Base-by-base conservation (phyloP, 23 red algal genomes). In the Pyropia haitanensis region DNA sequence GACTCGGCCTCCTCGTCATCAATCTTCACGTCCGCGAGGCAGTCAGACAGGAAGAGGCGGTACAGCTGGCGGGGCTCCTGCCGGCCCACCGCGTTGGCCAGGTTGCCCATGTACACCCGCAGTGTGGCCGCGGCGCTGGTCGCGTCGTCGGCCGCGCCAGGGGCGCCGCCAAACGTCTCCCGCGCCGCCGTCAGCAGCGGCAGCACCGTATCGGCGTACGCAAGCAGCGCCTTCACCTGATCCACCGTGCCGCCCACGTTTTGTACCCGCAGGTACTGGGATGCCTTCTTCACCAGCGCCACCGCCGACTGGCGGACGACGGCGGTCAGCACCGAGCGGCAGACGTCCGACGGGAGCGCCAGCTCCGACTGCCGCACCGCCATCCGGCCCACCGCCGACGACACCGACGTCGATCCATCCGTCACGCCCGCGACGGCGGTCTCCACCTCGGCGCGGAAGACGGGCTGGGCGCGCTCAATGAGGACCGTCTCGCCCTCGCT, bases 41-140 rank as follows among this genome's bases (percentile, higher is more conserved):
- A 88, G 32, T 86, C 81, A n/a, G 80, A 81, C 22, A 96, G 56
- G 27, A 77, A 88, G 32, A 96, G 75, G 9, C 91, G 91, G 69
- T 96, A 96, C 69, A 96, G 73, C 26, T 86, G 80, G 9, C 34
- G 49, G 48, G 76, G 83, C 70, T 96, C 91, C 19, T 68, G 78
- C 14, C 49, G 65, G 12, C 73, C 71, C 49, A 89, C 15, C 60
- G 50, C 67, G 10, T 56, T 61, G 13, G 68, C 31, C 3, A 83
- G 68, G 25, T 61, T 22, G 22, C 79, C 56, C 61, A 88, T 25
- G 63, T 68, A 79, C 31, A 68, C 29, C 65, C 69, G 56, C 18
- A 88, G 28, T 7, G 84, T 63, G 23, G 64, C 70, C 14, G 49
- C 53, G 26, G 66, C 82, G 27, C 76, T 58, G 32, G 28, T 12